phyloP scores from a whole-genome alignment of 164 flowering plant species.

The Chimonanthus praecox region DNA sequence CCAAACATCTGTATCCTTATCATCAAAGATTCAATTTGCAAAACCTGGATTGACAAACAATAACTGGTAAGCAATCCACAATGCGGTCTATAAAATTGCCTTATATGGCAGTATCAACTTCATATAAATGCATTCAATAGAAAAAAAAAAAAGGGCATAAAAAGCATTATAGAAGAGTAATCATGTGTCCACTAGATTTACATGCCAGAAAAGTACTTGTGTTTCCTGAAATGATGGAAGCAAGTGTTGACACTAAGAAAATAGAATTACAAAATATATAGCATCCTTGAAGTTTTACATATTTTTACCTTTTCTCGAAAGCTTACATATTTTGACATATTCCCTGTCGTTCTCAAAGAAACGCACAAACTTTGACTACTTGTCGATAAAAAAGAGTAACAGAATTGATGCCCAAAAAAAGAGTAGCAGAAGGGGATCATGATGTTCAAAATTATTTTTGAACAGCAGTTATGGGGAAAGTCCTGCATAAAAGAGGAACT shows the following conservation, averaged over 20 bases:
- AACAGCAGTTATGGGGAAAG: too few relatives aligned
- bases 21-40: conserved; percentile 57
- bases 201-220: neutral
- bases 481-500: too few relatives aligned
- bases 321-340: neutral
- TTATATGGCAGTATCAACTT: neutral
- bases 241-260: neutral
- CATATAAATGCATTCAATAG: neutral
- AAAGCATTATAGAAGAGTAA: too few relatives aligned
- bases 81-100: neutral
- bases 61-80: neutral
- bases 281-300: neutral
- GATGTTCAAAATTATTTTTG: too few relatives aligned
- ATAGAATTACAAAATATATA: too few relatives aligned
- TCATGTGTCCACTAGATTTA: neutral
- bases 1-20: conserved; percentile 38
- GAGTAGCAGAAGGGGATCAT: too few relatives aligned
- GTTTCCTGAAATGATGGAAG: neutral
- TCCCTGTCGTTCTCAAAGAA: neutral
- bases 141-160: neutral
- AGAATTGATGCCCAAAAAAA: too few relatives aligned
- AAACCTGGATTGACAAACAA: conserved; percentile 52
- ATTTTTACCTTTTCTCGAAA: too few relatives aligned
- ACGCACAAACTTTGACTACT: too few relatives aligned
- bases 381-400: too few relatives aligned